These are phyloP conservation scores for Eragrostis tef DNA, from an alignment of 202 grass and related monocot species.

Conservation along the genomic window DNA sequence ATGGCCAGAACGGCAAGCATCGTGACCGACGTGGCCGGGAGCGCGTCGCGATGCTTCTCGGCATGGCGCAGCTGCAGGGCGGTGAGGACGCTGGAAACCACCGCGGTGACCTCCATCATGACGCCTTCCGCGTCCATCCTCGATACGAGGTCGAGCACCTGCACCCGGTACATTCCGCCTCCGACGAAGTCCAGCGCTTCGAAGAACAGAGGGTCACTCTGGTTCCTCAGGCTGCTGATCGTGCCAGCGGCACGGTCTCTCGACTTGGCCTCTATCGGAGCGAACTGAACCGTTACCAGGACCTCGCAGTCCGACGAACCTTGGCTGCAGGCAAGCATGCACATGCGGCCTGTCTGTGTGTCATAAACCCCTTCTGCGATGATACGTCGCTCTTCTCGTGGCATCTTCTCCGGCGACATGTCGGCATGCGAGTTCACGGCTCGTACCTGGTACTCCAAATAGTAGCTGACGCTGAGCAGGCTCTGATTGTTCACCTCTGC, in stretches of 20 bases:
- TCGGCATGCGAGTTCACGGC: too few species aligned
- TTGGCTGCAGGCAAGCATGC: slow-evolving; percentile 56
- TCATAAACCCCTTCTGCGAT: slow-evolving; percentile 31
- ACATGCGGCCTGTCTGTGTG: slow-evolving; percentile 12
- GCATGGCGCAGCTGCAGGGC: slow-evolving; percentile 53
- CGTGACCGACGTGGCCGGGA: slow-evolving; percentile 47
- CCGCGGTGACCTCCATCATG: slow-evolving; percentile 51
- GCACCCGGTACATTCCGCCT: slow-evolving; percentile 39
- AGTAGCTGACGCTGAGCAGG: slow-evolving; percentile 56
- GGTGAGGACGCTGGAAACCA: slow-evolving; percentile 50
- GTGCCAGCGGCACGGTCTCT: slow-evolving; percentile 34
- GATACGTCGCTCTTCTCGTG: background rate
- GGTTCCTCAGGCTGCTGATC: slow-evolving; percentile 56
- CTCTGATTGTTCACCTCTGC: background rate
- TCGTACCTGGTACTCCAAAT: background rate
- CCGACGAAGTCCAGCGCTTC: slow-evolving; percentile 3
- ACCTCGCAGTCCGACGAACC: slow-evolving; percentile 54
- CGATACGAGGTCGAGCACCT: background rate
- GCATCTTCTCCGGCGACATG: too few species aligned
- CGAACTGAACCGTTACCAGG: slow-evolving; percentile 50
- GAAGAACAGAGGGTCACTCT: slow-evolving; percentile 56
- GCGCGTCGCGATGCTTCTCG: slow-evolving; percentile 42
- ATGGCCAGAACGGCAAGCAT: slow-evolving; percentile 61
- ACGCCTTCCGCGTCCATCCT: slow-evolving; percentile 64
- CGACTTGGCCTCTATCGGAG: slow-evolving; percentile 24